Base-by-base conservation (phyloP, 2,329 filamentous ascomycete genomes). In the Zymoseptoria tritici region DNA sequence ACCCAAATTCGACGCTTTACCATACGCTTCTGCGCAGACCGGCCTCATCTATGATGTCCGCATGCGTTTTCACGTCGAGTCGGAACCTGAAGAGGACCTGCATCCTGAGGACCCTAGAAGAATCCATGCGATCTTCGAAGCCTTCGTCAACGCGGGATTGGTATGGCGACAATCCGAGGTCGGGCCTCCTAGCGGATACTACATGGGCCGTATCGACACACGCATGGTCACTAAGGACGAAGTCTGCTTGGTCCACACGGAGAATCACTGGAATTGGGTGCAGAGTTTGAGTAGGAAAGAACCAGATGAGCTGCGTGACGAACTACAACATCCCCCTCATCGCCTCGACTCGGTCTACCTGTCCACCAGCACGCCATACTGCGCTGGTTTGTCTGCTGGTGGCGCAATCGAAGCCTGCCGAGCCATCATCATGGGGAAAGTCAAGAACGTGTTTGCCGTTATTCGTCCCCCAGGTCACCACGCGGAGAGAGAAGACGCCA, bases 391-490 rank as follows among this genome's bases (percentile, higher is more conserved):
- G 36, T 93, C 94, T 1, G 90, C 90, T 11, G 94, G 94, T 29
- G 93, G 93, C 51, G 92, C 93, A 16, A 97, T 99, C 63, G 94
- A 99, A 75, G 96, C 92, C 0, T 96, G 92, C 76, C 88, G 92
- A 73, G 89, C 90, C n/a, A 91, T 99, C 4, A 87, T 94, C 22
- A 81, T 83, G 2, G 88, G 90, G 3, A 83, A 85, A 59, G 89
- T 97, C 56, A 96, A 95, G 74, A 99, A 99, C 70, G 91, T 90
- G 0, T 94, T 99, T 72, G 94, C 94, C 1, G 88, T 99, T 46
- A 96, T 99, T 68, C 85, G 94, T 13, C 94, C 94, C 1, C 94
- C 94, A 0, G 94, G 94, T 0, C 94, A 99, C 70, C 94, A 99
- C 74, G 94, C 94, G 0, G 94, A 99, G 72, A 86, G 85, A 60